These are phyloP conservation scores for Claviceps cyperi DNA, from an alignment of 2,329 filamentous ascomycete genomes.

Conservation along the genomic window DNA sequence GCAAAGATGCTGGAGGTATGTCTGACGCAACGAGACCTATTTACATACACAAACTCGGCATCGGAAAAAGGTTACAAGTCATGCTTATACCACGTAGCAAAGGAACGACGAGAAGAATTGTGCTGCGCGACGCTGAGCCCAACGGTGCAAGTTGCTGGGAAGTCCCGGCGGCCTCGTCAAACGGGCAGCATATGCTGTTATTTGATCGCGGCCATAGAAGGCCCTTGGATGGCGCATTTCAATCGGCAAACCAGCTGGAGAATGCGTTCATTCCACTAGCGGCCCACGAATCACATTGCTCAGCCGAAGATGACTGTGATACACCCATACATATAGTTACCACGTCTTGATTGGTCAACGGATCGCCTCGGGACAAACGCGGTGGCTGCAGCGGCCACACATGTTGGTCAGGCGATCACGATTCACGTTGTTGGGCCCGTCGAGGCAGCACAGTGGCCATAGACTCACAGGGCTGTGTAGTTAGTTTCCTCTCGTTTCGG, in stretches of 20 bases:
- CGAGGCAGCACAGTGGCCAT: neutral
- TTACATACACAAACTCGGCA: neutral
- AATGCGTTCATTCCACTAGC: neutral
- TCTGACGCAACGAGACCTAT: neutral
- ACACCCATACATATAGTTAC: too few relatives aligned
- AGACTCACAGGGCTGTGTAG: too few relatives aligned
- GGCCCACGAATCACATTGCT: neutral
- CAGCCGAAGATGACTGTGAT: neutral
- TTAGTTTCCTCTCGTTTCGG: too few relatives aligned
- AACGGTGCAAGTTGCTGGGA: neutral
- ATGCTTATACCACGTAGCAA: neutral
- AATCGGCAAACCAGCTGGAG: neutral
- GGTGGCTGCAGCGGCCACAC: neutral
- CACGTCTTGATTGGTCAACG: neutral
- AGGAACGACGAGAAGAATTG: too few relatives aligned
- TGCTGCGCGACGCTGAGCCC: neutral
- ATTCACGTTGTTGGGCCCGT: too few relatives aligned
- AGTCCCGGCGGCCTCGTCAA: constrained; percentile 7
- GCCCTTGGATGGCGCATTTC: neutral
- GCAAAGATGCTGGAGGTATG: neutral
- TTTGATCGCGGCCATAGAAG: neutral
- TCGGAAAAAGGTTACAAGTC: neutral
- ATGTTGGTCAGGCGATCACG: neutral
- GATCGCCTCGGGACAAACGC: neutral
- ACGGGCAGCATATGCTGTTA: constrained; percentile 2